Percentiles rank a stretch among this genome's conserved stretches.
These are phyloP conservation scores for Suillus subaureus DNA, from an alignment of 768 basidiomycete species.

Conservation along the genomic window DNA sequence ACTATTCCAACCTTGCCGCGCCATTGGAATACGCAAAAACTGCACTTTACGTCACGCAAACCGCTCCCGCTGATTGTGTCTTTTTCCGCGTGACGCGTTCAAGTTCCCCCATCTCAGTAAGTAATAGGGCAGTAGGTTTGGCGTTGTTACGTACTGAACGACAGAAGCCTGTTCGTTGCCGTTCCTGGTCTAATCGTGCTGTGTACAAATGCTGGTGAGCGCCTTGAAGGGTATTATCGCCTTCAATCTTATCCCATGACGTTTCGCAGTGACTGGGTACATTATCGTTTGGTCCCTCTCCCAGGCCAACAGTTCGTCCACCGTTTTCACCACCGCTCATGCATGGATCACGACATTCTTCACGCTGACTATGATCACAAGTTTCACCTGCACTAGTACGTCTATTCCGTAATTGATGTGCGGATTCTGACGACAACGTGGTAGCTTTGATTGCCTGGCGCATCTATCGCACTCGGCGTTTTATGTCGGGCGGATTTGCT, in stretches of 20 bases:
- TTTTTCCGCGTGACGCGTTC: not conserved
- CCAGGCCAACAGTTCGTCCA: not conserved
- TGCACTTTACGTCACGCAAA: not conserved
- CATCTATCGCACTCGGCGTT: constrained; percentile 5
- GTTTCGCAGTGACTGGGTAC: not conserved
- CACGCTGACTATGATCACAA: not conserved
- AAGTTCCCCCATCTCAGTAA: not conserved
- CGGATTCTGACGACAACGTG: not conserved
- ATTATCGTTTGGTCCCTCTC: not conserved
- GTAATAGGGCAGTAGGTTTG: not conserved
- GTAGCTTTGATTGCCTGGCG: constrained; percentile 10
- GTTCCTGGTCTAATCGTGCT: not conserved
- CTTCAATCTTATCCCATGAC: not conserved
- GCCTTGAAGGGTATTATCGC: not conserved
- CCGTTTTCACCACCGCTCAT: not conserved
- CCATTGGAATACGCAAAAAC: not conserved
- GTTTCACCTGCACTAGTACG: not conserved
- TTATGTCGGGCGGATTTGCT: not conserved
- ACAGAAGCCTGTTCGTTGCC: not conserved
- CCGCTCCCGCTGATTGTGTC: not conserved
- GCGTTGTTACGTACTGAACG: not conserved
- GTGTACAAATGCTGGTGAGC: not conserved
- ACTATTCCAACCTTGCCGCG: not conserved
- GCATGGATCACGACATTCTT: not conserved
- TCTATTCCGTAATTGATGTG: not conserved